phyloP scores from a whole-genome alignment of 2,329 filamentous ascomycete genomes.

The Thelonectria rubi region DNA sequence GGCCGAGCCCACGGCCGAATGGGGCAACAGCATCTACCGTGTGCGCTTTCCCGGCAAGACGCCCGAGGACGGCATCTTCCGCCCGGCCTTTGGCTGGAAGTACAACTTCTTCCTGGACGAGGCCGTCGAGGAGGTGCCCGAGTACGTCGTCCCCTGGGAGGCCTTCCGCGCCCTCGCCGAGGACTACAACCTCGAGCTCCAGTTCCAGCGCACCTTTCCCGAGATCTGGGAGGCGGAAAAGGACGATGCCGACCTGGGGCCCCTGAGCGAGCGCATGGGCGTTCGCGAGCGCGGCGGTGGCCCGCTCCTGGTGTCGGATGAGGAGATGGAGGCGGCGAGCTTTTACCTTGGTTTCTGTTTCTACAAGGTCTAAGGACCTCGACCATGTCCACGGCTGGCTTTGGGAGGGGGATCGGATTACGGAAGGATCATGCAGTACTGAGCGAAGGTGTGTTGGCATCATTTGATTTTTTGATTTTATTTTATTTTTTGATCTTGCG shows the following conservation, averaged over 20 bases:
- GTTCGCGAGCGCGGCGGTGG: conserved; percentile 78
- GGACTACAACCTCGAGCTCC: conserved; percentile 94
- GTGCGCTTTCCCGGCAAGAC: conserved; percentile 88
- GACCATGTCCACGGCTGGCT: background rate
- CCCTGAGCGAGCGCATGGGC: conserved; percentile 94
- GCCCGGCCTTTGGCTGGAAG: conserved; percentile 96
- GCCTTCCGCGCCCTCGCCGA: conserved; percentile 95
- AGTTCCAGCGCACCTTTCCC: conserved; percentile 89
- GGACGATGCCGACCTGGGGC: conserved; percentile 81
- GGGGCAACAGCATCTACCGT: conserved; percentile 93
- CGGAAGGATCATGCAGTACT: background rate
- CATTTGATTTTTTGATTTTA: background rate
- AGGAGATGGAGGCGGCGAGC: conserved; percentile 91
- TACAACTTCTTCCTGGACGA: conserved; percentile 97
- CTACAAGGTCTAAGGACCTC: conserved; percentile 77
- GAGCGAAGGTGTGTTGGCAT: background rate
- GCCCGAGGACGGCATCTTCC: conserved; percentile 87
- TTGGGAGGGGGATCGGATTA: background rate
- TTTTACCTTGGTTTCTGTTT: conserved; percentile 98
- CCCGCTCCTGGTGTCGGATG: conserved; percentile 75
- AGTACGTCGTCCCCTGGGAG: conserved; percentile 98
- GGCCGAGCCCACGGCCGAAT: conserved; percentile 74
- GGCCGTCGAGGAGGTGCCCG: conserved; percentile 93
- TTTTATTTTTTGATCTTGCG: background rate
- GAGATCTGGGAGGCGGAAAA: conserved; percentile 95